Percentiles rank a stretch among this genome's conserved stretches.
Evolutionary conservation across 129 eudicot genomes (phyloP).

Genomic region (Artemisia tridentata): DNA sequence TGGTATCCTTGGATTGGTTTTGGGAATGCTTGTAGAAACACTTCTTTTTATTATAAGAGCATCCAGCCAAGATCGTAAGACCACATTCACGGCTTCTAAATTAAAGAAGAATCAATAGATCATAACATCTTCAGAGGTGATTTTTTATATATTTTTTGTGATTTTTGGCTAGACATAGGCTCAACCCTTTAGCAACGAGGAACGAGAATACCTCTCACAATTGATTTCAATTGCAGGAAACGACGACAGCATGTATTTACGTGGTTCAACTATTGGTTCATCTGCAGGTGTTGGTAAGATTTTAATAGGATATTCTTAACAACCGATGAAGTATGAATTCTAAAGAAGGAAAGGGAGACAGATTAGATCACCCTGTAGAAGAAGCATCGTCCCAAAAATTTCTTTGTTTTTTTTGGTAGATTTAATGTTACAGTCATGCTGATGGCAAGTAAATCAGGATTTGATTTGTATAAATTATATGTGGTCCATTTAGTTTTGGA

Average conservation of each 20-base stretch:
- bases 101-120: slow-evolving; percentile 69
- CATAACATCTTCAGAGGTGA: slow-evolving; percentile 20
- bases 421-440: background rate
- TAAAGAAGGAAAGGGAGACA: background rate
- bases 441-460: background rate
- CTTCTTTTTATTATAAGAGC: slow-evolving; percentile 77
- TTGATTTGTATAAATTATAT: background rate
- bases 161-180: too few relatives aligned
- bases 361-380: background rate
- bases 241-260: background rate
- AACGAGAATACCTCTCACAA: slow-evolving; percentile 4
- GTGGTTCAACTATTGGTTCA: background rate
- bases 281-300: background rate
- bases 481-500: slow-evolving; percentile 3
- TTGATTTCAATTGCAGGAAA: background rate
- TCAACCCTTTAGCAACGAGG: background rate
- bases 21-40: slow-evolving; percentile 83
- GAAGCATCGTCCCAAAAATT: background rate
- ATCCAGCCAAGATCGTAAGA: slow-evolving; percentile 38
- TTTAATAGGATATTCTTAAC: background rate
- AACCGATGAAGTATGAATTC: background rate
- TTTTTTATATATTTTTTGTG: background rate
- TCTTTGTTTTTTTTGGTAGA: background rate
- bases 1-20: slow-evolving; percentile 86
- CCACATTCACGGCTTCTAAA: slow-evolving; percentile 40